Evolutionary conservation across 176 grass and related monocot species (phyloP).

Genomic region (Miscanthus lutarioriparius): DNA sequence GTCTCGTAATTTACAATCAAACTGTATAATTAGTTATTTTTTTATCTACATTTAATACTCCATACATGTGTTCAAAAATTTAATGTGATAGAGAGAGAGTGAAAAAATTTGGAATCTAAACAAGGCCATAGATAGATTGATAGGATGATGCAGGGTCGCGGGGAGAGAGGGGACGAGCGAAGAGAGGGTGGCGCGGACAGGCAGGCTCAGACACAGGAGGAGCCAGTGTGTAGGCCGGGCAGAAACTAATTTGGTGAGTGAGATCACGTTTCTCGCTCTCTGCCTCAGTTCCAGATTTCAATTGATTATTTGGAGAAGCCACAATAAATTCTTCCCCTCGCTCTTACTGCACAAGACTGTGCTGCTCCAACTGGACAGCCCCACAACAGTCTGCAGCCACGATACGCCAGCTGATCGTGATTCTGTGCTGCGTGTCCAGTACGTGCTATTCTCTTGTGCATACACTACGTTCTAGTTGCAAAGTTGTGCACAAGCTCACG

Average conservation of each 20-base stretch:
- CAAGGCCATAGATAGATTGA: slow-evolving; percentile 26
- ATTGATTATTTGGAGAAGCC: slow-evolving; percentile 13
- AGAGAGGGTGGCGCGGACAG: slow-evolving; percentile 20
- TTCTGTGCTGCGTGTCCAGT: slow-evolving; percentile 24
- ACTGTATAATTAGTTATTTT: too few relatives aligned
- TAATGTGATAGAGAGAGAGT: too few relatives aligned
- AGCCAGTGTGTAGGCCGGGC: slow-evolving; percentile 47
- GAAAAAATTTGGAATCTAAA: too few relatives aligned
- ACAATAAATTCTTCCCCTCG: slow-evolving; percentile 34
- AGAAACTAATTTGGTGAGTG: slow-evolving; percentile 19
- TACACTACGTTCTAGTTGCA: not conserved
- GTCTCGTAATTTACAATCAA: too few relatives aligned
- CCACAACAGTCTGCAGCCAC: not conserved
- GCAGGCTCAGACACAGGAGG: slow-evolving; percentile 6
- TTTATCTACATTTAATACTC: too few relatives aligned
- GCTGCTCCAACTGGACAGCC: slow-evolving; percentile 14
- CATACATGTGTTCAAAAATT: too few relatives aligned
- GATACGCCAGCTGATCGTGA: slow-evolving; percentile 34
- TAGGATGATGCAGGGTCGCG: slow-evolving; percentile 44
- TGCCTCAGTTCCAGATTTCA: slow-evolving; percentile 17
- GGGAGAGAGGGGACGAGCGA: not conserved
- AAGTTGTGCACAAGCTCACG: not conserved
- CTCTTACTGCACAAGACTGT: slow-evolving; percentile 11
- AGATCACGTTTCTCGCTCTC: slow-evolving; percentile 26
- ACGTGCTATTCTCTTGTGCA: not conserved